These are phyloP conservation scores for Botrytis aclada DNA, from an alignment of 2,329 filamentous ascomycete species.

Conservation along the genomic window DNA sequence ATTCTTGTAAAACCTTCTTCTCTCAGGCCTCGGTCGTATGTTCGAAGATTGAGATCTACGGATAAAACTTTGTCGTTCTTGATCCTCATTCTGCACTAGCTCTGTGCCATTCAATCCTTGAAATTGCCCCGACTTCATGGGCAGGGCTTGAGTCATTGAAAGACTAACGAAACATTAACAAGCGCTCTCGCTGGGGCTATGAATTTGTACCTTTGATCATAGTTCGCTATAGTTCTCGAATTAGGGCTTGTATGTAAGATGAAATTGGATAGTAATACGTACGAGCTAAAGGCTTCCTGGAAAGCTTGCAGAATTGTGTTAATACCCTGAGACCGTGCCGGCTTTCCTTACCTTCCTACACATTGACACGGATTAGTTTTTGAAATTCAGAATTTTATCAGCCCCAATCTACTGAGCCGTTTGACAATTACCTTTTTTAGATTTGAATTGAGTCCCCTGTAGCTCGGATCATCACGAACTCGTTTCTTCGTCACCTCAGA, in stretches of 20 bases:
- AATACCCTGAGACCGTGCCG: background rate
- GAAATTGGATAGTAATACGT: background rate
- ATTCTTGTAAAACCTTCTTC: background rate
- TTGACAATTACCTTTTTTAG: background rate
- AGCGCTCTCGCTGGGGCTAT: background rate
- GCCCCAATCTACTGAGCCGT: background rate
- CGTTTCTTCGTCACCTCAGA: too few relatives aligned
- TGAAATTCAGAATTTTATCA: background rate
- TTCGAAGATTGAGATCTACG: too few relatives aligned
- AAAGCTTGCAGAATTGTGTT: too few relatives aligned
- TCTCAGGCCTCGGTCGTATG: background rate
- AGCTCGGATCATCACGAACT: background rate
- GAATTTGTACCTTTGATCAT: background rate
- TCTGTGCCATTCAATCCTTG: background rate
- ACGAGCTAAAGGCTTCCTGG: background rate
- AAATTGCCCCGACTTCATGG: background rate
- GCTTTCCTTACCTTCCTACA: background rate
- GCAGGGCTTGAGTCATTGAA: background rate
- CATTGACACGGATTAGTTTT: background rate
- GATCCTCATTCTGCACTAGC: background rate
- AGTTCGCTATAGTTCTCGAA: background rate
- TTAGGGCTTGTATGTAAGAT: background rate
- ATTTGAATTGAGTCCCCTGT: background rate
- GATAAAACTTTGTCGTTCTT: background rate
- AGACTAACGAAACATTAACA: background rate